A percentile compares a stretch with the other conserved stretches of the same genome.
Conservation (phyloP, 1,284 basidiomycete species). For the Peniophora sp. region DNA sequence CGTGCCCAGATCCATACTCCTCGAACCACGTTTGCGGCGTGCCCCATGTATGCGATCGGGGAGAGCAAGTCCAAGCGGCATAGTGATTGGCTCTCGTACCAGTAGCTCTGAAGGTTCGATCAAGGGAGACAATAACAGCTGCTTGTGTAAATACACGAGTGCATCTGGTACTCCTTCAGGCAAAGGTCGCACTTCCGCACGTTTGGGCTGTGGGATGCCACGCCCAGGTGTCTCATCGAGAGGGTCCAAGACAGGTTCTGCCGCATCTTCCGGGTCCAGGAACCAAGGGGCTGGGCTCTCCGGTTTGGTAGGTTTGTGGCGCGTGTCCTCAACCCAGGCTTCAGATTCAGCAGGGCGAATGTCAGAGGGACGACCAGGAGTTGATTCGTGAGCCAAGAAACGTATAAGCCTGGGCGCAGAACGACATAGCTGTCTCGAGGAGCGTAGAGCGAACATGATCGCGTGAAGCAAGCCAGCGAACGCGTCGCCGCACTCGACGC, state of each 20-base stretch:
- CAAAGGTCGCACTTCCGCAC: slow-evolving; percentile 23
- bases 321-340: no score
- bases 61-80: slow-evolving; percentile 44
- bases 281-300: slow-evolving; percentile 37
- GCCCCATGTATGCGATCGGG: slow-evolving; percentile 50
- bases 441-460: no score
- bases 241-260: neutral
- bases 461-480: no score
- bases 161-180: slow-evolving; percentile 40
- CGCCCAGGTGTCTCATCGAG: slow-evolving; percentile 4
- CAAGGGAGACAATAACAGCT: slow-evolving; percentile 50
- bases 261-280: slow-evolving; percentile 34
- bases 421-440: no score
- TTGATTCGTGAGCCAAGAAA: no score
- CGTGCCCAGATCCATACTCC: slow-evolving; percentile 58
- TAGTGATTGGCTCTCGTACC: slow-evolving; percentile 39
- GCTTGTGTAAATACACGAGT: slow-evolving; percentile 41
- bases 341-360: no score
- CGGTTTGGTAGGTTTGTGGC: no score
- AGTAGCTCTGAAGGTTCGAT: slow-evolving; percentile 49
- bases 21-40: slow-evolving; percentile 41
- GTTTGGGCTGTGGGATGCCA: slow-evolving; percentile 14
- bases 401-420: no score
- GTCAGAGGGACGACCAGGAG: no score
- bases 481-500: no score